These are phyloP conservation scores for Lathyrus tuberosus DNA, from an alignment of 306 rosid genomes.

Conservation along the genomic window DNA sequence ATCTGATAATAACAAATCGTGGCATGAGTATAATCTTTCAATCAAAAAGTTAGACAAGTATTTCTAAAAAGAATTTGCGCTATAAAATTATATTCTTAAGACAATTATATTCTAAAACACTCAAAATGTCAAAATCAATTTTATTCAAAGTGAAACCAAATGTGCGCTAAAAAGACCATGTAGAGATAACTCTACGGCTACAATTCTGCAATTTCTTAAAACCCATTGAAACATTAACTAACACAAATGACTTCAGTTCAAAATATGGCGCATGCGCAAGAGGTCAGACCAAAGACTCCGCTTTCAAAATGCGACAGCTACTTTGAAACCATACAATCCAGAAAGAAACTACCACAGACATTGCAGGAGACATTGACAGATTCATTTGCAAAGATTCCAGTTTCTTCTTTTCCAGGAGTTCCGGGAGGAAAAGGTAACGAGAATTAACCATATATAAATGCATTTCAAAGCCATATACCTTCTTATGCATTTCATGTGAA, in stretches of 20 bases:
- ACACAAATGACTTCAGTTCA: slow-evolving; percentile 36
- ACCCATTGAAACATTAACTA: slow-evolving; percentile 12
- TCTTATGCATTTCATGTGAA: slow-evolving; percentile 24
- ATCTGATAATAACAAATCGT: not conserved
- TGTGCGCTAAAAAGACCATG: not conserved
- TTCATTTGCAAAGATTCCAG: slow-evolving; percentile 81
- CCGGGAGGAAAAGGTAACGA: slow-evolving; percentile 76
- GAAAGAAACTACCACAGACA: slow-evolving; percentile 75
- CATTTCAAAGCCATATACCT: slow-evolving; percentile 25
- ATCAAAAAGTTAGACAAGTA: not conserved
- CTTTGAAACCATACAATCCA: slow-evolving; percentile 67
- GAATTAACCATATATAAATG: slow-evolving; percentile 3
- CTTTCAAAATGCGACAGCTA: slow-evolving; percentile 67
- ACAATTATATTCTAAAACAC: not conserved
- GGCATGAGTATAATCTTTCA: not conserved
- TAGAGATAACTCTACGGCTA: not conserved
- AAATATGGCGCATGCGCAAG: slow-evolving; percentile 62
- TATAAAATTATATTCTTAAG: no score
- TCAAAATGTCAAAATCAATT: not conserved
- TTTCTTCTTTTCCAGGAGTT: slow-evolving; percentile 78
- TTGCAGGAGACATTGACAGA: slow-evolving; percentile 71
- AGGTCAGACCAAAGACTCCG: slow-evolving; percentile 31
- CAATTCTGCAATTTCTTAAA: slow-evolving; percentile 20
- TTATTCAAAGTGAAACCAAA: not conserved
- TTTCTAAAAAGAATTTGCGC: no score